Evolutionary conservation across 2,329 filamentous ascomycete species (phyloP).

Genomic region (Trichoderma atrobrunneum): DNA sequence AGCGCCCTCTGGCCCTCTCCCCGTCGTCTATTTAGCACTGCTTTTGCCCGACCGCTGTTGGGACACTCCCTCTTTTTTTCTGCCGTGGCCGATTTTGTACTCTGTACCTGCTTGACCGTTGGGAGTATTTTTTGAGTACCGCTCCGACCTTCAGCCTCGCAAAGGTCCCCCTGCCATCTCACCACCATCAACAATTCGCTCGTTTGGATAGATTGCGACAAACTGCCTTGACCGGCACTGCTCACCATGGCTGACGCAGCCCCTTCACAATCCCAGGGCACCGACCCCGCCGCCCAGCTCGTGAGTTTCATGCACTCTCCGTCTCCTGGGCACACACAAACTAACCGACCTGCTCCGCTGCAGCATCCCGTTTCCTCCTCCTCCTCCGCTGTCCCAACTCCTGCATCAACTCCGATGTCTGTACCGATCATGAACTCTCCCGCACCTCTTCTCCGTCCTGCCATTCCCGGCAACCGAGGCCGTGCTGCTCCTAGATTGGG

Average conservation of each 20-base stretch:
- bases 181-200: slow-evolving; percentile 16
- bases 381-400: slow-evolving; percentile 27
- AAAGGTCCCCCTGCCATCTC: background rate
- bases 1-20: background rate
- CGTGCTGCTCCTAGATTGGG: slow-evolving; percentile 75
- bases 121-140: background rate
- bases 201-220: slow-evolving; percentile 3
- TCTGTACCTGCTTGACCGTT: background rate
- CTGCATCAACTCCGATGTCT: slow-evolving; percentile 35
- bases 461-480: slow-evolving; percentile 67
- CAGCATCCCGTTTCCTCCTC: slow-evolving; percentile 15
- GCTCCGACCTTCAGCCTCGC: slow-evolving; percentile 1
- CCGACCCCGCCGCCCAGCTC: slow-evolving; percentile 22
- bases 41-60: background rate
- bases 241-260: slow-evolving; percentile 29
- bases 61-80: background rate
- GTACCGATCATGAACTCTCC: slow-evolving; percentile 68
- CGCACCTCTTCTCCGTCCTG: slow-evolving; percentile 77
- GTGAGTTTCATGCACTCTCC: slow-evolving; percentile 21
- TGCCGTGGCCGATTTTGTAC: background rate
- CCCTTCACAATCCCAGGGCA: slow-evolving; percentile 24
- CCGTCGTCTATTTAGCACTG: background rate
- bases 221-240: slow-evolving; percentile 21
- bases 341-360: slow-evolving; percentile 4
- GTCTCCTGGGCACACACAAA: background rate